Evolutionary conservation across 139 green algal genomes (phyloP), one percentile per base, ranked within the genome.

Genomic region (Chlamydomonas sphaeroides): DNA sequence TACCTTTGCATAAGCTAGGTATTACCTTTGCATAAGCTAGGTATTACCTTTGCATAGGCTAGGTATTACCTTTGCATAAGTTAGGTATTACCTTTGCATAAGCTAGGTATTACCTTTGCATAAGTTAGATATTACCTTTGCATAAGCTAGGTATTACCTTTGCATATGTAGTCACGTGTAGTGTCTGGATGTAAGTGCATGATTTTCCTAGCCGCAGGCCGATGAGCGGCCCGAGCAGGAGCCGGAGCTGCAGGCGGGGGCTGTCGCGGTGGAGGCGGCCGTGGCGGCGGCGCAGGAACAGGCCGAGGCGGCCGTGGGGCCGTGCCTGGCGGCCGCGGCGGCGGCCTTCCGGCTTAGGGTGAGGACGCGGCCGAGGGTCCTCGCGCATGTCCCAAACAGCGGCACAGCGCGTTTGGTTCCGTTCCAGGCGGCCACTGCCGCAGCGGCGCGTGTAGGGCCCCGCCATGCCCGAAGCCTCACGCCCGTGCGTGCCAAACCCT

Each of bases 271-370:
- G 36, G 26, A 36, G 49, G 39, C 6, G 51, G 15, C 26, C 3
- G 1, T 38, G 66, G 1, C 28, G n/a, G n/a, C 28, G n/a, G n/a
- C 35, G 20, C 42, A 42, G 41, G 26, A 5, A 6, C 23, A n/a
- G 18, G 68, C 8, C 2, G 14, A 23, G 10, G 45, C 28, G 18
- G 68, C 8, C 2, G 14, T 23, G 10, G 45, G 26, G n/a, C 32
- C 38, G 15, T 1, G 4, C 32, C 36, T 65, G n/a, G 26, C 74
- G 32, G 74, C 59, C 6, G 57, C 59, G 1, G 74, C 74, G 14
- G 74, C 59, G 32, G 59, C 74, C 4, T 81, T 81, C 74, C 28
- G 74, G 5, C 5, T 23, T 21, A n/a, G 48, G 69, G 69, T 65
- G 21, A 6, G 48, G 23, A 3, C 25, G 15, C 10, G 6, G n/a